Evolutionary conservation across 2,329 filamentous ascomycete genomes (phyloP).

Genomic region (Botrytis elliptica): DNA sequence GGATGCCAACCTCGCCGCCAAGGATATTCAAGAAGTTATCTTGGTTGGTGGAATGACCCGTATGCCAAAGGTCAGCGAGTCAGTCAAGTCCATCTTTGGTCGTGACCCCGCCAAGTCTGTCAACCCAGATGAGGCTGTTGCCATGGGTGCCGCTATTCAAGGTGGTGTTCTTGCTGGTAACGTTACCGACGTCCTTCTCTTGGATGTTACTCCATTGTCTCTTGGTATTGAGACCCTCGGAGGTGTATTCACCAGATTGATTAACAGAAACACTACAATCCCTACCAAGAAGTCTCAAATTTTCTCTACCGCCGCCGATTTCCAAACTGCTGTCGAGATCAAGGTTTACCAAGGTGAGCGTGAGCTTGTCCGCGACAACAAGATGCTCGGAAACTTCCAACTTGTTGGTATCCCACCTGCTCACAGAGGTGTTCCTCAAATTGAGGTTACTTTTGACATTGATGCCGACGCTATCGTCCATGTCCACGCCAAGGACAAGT

Average conservation of each 20-base stretch:
- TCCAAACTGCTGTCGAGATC: slow-evolving; percentile 98
- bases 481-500: slow-evolving; percentile 98
- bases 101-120: slow-evolving; percentile 97
- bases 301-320: slow-evolving; percentile 96
- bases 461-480: slow-evolving; percentile 97
- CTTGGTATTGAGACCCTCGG: slow-evolving; percentile 98
- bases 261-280: slow-evolving; percentile 99
- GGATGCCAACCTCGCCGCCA: slow-evolving; percentile 86
- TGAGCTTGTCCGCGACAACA: slow-evolving; percentile 98
- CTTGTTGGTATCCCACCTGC: slow-evolving; percentile 95
- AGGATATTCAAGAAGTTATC: slow-evolving; percentile 97
- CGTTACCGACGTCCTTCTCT: slow-evolving; percentile 91
- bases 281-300: slow-evolving; percentile 99
- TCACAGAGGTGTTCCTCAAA: slow-evolving; percentile 91
- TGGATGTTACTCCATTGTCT: slow-evolving; percentile 93
- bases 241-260: slow-evolving; percentile 95
- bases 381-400: slow-evolving; percentile 98
- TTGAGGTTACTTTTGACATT: slow-evolving; percentile 98
- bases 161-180: slow-evolving; percentile 95
- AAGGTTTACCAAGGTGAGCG: slow-evolving; percentile 99
- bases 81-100: slow-evolving; percentile 94
- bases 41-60: slow-evolving; percentile 98
- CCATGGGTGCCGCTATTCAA: slow-evolving; percentile 95
- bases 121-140: slow-evolving; percentile 97
- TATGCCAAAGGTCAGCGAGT: slow-evolving; percentile 97